phyloP scores from a whole-genome alignment of 1,284 basidiomycete species.

The Cerrena zonata region DNA sequence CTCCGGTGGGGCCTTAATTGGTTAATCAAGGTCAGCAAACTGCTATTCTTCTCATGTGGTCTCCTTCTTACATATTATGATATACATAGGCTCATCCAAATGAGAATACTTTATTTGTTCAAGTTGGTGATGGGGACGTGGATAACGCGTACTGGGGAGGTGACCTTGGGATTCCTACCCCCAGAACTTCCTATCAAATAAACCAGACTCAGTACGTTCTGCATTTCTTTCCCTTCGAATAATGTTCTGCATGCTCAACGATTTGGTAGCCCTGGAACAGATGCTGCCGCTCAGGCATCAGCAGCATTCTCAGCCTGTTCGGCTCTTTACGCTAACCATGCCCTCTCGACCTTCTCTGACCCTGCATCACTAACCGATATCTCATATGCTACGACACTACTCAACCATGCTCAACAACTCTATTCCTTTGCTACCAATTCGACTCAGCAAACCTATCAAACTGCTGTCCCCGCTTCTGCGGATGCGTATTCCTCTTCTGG shows the following conservation, averaged over 20 bases:
- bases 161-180: conserved; percentile 70
- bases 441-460: conserved; percentile 54
- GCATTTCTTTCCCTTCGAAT: conserved; percentile 4
- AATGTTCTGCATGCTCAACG: conserved; percentile 12
- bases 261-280: conserved; percentile 60
- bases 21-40: conserved; percentile 58
- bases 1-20: conserved; percentile 87
- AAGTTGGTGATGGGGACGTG: conserved; percentile 56
- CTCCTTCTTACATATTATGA: background rate
- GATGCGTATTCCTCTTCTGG: conserved; percentile 70
- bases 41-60: background rate
- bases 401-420: conserved; percentile 69
- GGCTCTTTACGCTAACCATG: conserved; percentile 60
- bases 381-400: conserved; percentile 64
- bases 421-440: conserved; percentile 70
- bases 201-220: conserved; percentile 50
- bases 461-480: conserved; percentile 58
- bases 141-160: conserved; percentile 88
- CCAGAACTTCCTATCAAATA: conserved; percentile 73
- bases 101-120: conserved; percentile 70
- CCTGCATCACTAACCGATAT: conserved; percentile 69
- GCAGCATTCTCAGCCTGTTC: conserved; percentile 85
- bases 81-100: conserved; percentile 70
- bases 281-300: conserved; percentile 77
- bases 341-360: conserved; percentile 42